Percentiles rank a stretch among this genome's conserved stretches.
phyloP scores from a whole-genome alignment of 768 basidiomycete genomes.

The Leccinum fibrillosum region DNA sequence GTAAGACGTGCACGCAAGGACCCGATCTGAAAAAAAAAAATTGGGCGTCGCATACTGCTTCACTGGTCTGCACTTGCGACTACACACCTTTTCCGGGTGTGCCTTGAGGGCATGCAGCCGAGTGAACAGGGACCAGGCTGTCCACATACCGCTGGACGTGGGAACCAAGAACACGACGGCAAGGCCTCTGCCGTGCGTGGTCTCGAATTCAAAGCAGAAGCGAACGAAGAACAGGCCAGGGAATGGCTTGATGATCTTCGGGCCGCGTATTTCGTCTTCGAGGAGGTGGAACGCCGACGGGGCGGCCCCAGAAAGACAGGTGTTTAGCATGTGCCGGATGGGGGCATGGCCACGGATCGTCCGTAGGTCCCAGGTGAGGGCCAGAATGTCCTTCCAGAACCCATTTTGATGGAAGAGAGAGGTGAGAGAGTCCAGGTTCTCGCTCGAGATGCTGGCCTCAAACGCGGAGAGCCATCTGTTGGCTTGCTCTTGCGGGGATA shows the following conservation, averaged over 20 bases:
- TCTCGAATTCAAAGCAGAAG: constrained; percentile 54
- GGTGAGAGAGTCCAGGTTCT: neutral
- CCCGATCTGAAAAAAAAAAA: constrained; percentile 27
- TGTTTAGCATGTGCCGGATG: constrained; percentile 36
- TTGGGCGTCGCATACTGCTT: neutral
- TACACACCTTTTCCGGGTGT: constrained; percentile 43
- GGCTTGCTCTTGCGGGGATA: constrained; percentile 8
- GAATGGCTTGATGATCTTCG: constrained; percentile 36
- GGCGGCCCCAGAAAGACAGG: constrained; percentile 29
- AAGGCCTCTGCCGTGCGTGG: constrained; percentile 42
- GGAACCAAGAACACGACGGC: constrained; percentile 54
- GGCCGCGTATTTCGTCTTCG: constrained; percentile 24
- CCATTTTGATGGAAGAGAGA: constrained; percentile 24
- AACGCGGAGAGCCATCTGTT: constrained; percentile 23
- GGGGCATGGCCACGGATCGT: constrained; percentile 39
- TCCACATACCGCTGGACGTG: constrained; percentile 43
- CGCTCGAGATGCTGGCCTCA: neutral
- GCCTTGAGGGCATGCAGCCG: constrained; percentile 55
- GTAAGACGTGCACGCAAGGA: constrained; percentile 35
- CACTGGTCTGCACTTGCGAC: no score
- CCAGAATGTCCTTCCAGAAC: constrained; percentile 51
- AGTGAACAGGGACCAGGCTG: constrained; percentile 57
- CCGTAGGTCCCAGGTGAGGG: constrained; percentile 54
- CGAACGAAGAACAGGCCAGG: constrained; percentile 48
- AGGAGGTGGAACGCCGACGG: constrained; percentile 16